Evolutionary conservation across 139 green algal genomes (phyloP).

Genomic region (Micractinium sp.): DNA sequence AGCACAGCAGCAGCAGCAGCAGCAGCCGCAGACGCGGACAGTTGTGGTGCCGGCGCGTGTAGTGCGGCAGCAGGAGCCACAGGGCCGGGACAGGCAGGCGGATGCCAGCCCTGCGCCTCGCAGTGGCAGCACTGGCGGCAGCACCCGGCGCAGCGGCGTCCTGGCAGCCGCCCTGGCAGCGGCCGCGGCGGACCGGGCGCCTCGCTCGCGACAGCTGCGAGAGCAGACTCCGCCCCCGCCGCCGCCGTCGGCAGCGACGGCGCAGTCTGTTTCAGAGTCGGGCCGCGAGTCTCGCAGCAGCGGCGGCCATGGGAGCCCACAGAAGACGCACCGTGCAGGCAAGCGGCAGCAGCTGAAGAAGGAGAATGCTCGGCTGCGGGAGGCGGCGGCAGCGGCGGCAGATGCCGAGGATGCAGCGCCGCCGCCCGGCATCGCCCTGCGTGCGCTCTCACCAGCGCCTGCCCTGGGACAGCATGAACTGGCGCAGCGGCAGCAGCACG

Average conservation of each 20-base stretch:
- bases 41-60: not conserved
- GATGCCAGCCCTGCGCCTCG: no score
- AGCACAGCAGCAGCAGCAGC: not conserved
- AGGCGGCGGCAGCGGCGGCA: not conserved
- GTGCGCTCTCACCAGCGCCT: not conserved
- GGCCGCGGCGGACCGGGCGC: not conserved
- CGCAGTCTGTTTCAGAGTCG: no score
- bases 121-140: not conserved
- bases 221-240: not conserved
- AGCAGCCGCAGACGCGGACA: not conserved
- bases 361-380: not conserved
- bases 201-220: not conserved
- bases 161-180: not conserved
- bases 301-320: not conserved
- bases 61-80: not conserved
- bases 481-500: not conserved
- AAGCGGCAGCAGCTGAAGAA: conserved; percentile 1
- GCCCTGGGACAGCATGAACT: not conserved
- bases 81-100: no score
- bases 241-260: no score
- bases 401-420: not conserved
- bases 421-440: conserved; percentile 2
- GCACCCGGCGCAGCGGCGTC: not conserved
- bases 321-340: not conserved
- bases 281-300: not conserved